Conservation (phyloP, 2,329 filamentous ascomycete species). For the Trichoderma polysporum region DNA sequence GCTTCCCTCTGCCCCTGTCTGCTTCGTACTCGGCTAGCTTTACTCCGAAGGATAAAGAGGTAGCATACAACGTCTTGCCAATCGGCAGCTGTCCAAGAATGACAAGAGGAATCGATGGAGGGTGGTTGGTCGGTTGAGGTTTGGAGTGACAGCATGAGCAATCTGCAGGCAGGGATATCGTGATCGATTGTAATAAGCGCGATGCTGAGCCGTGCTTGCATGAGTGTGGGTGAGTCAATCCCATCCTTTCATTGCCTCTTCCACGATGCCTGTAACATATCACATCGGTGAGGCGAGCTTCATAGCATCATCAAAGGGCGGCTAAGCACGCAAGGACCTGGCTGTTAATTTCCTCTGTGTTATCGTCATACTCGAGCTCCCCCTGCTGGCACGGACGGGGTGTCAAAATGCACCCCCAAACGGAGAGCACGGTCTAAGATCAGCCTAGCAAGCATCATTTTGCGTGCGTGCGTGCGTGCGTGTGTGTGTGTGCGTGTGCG, state of each 20-base stretch:
- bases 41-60: conserved; percentile 4
- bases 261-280: not conserved
- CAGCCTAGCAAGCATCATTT: not conserved
- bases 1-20: not conserved
- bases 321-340: not conserved
- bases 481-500: not conserved
- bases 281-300: not conserved
- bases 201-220: not conserved
- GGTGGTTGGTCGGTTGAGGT: not conserved
- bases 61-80: not conserved
- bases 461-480: not conserved
- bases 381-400: not conserved
- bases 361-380: not conserved
- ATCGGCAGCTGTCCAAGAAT: not conserved
- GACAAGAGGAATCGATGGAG: not conserved
- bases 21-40: not conserved
- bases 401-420: conserved; percentile 14
- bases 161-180: conserved; percentile 2
- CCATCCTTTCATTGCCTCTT: not conserved
- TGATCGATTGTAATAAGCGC: conserved; percentile 4
- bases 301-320: not conserved
- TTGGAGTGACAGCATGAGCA: not conserved
- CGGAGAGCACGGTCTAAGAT: not conserved
- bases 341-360: conserved; percentile 12
- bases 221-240: not conserved